Conservation (phyloP, 164 flowering plant genomes). For the Magnolia changhungtana region DNA sequence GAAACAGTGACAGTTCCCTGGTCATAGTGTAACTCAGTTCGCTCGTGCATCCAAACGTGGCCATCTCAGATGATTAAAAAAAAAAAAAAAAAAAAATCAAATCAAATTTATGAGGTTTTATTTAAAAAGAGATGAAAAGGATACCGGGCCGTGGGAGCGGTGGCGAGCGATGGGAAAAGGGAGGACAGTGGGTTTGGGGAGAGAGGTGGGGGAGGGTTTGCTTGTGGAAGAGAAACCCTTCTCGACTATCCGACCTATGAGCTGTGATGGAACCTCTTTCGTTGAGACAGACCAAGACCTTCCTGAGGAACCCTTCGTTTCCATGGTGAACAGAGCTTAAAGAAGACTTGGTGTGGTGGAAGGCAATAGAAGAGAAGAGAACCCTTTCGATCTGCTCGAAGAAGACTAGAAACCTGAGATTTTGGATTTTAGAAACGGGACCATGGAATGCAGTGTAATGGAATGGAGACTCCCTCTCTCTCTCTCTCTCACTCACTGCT, state of each 20-base stretch:
- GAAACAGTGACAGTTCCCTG: too few relatives aligned
- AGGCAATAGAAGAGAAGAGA: too few relatives aligned
- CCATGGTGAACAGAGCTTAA: too few relatives aligned
- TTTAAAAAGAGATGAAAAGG: not conserved
- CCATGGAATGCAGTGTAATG: not conserved
- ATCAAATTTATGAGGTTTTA: too few relatives aligned
- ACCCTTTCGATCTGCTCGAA: not conserved
- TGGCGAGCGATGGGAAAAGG: slow-evolving; percentile 98
- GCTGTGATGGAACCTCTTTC: slow-evolving; percentile 24
- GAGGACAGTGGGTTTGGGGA: slow-evolving; percentile 63
- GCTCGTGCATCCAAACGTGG: too few relatives aligned
- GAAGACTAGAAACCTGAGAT: not conserved
- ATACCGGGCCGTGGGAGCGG: slow-evolving; percentile 92
- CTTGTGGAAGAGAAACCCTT: slow-evolving; percentile 48
- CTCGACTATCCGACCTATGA: slow-evolving; percentile 71
- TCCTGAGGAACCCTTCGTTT: not conserved
- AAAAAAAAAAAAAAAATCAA: too few relatives aligned
- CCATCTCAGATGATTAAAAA: too few relatives aligned
- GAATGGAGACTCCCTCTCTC: not conserved
- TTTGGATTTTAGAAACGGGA: not conserved
- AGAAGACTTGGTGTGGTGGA: not conserved
- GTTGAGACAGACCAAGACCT: not conserved
- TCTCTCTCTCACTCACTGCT: not conserved
- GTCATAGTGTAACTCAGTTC: too few relatives aligned
- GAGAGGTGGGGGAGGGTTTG: slow-evolving; percentile 23